phyloP scores from a whole-genome alignment of 495 filamentous ascomycete genomes.

The Parathielavia appendiculata region DNA sequence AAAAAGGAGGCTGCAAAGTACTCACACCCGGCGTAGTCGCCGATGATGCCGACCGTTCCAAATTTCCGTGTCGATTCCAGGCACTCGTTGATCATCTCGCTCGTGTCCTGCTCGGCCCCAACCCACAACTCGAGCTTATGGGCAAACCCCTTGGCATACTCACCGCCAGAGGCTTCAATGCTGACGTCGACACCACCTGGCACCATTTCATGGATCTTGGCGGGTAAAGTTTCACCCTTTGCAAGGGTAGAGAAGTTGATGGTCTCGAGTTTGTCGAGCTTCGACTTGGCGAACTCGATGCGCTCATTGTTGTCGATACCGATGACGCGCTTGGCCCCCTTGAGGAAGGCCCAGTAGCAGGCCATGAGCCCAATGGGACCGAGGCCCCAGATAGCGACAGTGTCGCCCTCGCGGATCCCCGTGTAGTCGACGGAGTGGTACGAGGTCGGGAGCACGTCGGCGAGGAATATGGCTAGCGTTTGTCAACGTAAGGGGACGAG shows the following conservation, averaged over 20 bases:
- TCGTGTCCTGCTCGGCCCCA: constrained; percentile 15
- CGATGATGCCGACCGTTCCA: constrained; percentile 14
- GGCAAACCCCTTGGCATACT: constrained; percentile 13
- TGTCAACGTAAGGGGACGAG: background rate
- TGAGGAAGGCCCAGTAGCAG: constrained; percentile 11
- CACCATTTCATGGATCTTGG: constrained; percentile 13
- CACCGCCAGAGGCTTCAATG: constrained; percentile 17
- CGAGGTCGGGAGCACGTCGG: constrained; percentile 58
- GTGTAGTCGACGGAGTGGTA: constrained; percentile 35
- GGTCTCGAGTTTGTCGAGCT: constrained; percentile 9
- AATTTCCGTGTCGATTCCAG: constrained; percentile 11
- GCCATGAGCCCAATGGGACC: constrained; percentile 16
- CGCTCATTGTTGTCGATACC: constrained; percentile 17
- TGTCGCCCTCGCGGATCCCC: constrained; percentile 11
- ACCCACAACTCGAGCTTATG: constrained; percentile 14
- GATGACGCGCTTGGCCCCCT: constrained; percentile 14
- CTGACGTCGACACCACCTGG: constrained; percentile 15
- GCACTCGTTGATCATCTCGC: constrained; percentile 18
- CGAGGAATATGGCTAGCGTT: constrained; percentile 50
- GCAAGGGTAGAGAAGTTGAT: constrained; percentile 10
- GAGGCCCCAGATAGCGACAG: constrained; percentile 15
- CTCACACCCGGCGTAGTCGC: constrained; percentile 13
- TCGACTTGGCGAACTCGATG: constrained; percentile 9
- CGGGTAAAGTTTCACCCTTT: constrained; percentile 6
- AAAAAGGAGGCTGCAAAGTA: background rate